Evolutionary conservation across 768 basidiomycete species (phyloP), one percentile per base, ranked within the genome.

Genomic region (Collybia mongolica): DNA sequence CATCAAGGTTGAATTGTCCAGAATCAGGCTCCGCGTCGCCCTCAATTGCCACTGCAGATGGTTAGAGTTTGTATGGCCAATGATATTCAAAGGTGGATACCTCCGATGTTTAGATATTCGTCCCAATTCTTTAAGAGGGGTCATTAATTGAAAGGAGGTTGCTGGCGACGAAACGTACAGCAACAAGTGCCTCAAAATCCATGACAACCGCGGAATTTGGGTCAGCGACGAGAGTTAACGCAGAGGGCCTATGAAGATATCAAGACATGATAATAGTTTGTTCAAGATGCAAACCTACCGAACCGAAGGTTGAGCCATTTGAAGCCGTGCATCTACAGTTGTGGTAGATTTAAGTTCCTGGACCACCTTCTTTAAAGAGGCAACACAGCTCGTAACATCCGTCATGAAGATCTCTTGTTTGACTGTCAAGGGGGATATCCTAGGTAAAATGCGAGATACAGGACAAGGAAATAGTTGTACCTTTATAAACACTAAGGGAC

Each of bases 391-490:
- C 28, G 82, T 86, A 29, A 93, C 89, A 64, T 96, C 93, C 15
- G 81, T 75, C 59, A 87, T 69, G 55, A 95, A 86, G 5, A 91
- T 83, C 39, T 93, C 90, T 69, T 92, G 86, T 64, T 92, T 92
- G 55, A 90, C 90, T 92, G 50, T 42, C 5, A 26, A 19, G 49
- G 23, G 17, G 48, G 17, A 63, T 18, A 51, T 8, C 15, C n/a
- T n/a, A n/a, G n/a, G 43, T 18, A 51, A 39, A 35, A 9, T 29
- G 15, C 43, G 1, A 23, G 32, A 15, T 42, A 18, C 18, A 28
- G 28, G 43, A 77, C 79, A 71, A 75, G 75, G 79, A 60, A 80
- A 80, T 12, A 82, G 74, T 2, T 74, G 80, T 39, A 73, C 75
- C 75, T 73, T 76, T 78, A 54, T 77, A 78, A 12, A 78, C 73